A percentile compares a stretch with the other conserved stretches of the same genome.
These are phyloP conservation scores for Peterozyma toletana DNA, from an alignment of 805 yeast species.

Conservation along the genomic window DNA sequence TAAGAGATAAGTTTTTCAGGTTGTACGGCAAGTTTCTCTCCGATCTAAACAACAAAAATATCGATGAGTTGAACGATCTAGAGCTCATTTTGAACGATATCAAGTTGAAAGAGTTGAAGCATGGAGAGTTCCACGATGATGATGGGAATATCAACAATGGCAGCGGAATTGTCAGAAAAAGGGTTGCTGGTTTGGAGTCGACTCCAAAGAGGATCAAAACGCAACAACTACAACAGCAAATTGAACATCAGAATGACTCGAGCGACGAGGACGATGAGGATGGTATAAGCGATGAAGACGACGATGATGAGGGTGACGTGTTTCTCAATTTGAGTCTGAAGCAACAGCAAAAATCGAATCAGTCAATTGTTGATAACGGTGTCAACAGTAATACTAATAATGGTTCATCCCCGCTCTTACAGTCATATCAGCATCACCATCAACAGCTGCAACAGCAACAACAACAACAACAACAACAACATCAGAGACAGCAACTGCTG, in stretches of 20 bases:
- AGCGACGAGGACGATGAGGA: background rate
- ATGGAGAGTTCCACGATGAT: too few species aligned
- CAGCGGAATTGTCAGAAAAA: too few species aligned
- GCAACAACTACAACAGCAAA: too few species aligned
- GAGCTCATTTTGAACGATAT: background rate
- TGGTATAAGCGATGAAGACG: background rate
- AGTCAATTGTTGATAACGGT: too few species aligned
- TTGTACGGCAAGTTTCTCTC: slow-evolving; percentile 1
- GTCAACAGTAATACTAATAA: too few species aligned
- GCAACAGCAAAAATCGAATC: too few species aligned
- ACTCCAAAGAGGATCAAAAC: too few species aligned
- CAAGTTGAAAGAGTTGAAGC: background rate
- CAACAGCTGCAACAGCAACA: background rate
- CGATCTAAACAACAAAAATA: background rate
- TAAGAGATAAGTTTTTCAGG: slow-evolving; percentile 4
- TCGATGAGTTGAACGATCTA: background rate
- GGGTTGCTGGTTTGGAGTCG: too few species aligned
- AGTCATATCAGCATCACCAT: background rate
- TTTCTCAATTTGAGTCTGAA: background rate
- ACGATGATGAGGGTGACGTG: background rate
- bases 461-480: background rate
- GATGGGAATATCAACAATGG: too few species aligned
- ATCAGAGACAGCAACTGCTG: background rate
- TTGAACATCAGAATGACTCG: too few species aligned
- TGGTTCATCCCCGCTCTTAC: background rate